A percentile compares a stretch with the other conserved stretches of the same genome.
Conservation (phyloP, 2,329 filamentous ascomycete species). For the Fusarium xyrophilum region DNA sequence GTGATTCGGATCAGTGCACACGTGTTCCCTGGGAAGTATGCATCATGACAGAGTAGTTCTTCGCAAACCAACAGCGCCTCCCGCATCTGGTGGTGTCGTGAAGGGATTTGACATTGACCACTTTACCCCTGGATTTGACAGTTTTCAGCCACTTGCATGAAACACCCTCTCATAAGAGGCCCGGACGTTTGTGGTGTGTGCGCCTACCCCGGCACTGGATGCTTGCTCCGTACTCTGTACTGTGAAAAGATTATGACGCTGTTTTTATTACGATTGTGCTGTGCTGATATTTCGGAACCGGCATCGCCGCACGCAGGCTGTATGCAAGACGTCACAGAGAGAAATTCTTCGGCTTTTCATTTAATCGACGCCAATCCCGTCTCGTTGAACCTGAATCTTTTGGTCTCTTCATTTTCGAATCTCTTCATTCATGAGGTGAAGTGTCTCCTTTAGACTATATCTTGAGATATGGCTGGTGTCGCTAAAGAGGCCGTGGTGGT, state of each 20-base stretch:
- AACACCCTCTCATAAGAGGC: background rate
- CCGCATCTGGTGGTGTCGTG: background rate
- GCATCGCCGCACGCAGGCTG: background rate
- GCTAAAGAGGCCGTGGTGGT: conserved; percentile 32
- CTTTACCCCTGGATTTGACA: conserved; percentile 11
- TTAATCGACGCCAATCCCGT: conserved; percentile 23
- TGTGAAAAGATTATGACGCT: background rate
- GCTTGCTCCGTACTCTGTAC: too few species aligned
- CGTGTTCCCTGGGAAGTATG: background rate
- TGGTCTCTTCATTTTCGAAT: background rate
- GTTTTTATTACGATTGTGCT: background rate
- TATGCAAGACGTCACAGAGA: background rate
- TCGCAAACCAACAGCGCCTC: background rate
- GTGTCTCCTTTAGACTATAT: background rate
- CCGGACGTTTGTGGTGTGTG: background rate
- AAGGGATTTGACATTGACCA: background rate
- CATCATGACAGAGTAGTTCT: background rate
- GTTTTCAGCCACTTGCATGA: conserved; percentile 20
- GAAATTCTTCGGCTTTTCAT: background rate
- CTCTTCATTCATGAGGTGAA: background rate
- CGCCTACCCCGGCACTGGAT: background rate
- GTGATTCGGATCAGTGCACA: background rate
- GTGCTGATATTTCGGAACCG: background rate
- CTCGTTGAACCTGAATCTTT: background rate
- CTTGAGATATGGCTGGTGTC: conserved; percentile 17